A percentile compares a stretch with the other conserved stretches of the same genome.
Conservation (phyloP, 805 yeast species). For the Millerozyma acaciae region DNA sequence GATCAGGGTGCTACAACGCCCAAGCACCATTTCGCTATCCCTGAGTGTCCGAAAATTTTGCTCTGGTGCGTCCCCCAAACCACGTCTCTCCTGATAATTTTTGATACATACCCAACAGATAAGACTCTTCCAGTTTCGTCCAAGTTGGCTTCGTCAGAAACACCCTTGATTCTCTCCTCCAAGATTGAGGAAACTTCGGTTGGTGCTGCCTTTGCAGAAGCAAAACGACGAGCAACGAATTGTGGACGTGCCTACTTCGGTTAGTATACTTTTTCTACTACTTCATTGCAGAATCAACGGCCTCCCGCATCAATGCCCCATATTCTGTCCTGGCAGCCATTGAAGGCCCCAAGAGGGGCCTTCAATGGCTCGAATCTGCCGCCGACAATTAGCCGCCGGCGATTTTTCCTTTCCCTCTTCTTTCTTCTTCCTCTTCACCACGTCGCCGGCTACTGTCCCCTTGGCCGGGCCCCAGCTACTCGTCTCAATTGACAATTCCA, state of each 20-base stretch:
- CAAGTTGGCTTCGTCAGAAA: constrained; percentile 93
- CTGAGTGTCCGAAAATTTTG: background rate
- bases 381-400: too few species aligned
- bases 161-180: constrained; percentile 99
- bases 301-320: constrained; percentile 1
- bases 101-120: constrained; percentile 79
- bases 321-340: background rate
- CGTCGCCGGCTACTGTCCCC: background rate
- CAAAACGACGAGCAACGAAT: constrained; percentile 71
- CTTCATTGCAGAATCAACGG: background rate
- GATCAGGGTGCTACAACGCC: background rate
- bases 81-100: background rate
- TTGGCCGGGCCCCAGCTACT: background rate
- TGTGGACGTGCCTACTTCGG: constrained; percentile 65
- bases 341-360: background rate
- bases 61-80: constrained; percentile 3
- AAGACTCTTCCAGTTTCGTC: constrained; percentile 99
- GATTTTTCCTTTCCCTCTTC: too few species aligned
- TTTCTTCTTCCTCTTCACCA: background rate
- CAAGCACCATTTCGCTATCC: background rate
- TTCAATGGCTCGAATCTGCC: background rate
- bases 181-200: constrained; percentile 98
- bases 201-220: constrained; percentile 96
- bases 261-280: constrained; percentile 23
- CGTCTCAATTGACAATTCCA: background rate